A percentile compares a stretch with the other conserved stretches of the same genome.
phyloP scores from a whole-genome alignment of 2,329 filamentous ascomycete species.

The Alternaria sp. region DNA sequence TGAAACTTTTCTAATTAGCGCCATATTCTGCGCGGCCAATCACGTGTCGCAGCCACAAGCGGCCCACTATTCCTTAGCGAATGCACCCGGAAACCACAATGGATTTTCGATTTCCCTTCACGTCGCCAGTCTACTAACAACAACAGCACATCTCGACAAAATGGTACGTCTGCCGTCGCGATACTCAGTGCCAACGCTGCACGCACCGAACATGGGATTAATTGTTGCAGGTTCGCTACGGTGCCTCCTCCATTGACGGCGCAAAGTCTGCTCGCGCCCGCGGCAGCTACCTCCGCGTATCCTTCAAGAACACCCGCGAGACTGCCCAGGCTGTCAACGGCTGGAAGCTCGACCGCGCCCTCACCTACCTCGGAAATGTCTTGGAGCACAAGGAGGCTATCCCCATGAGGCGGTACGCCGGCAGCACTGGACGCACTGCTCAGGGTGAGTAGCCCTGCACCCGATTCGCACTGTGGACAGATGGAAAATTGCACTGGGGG shows the following conservation, averaged over 20 bases:
- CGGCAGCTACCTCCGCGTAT: slow-evolving; percentile 98
- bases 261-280: slow-evolving; percentile 87
- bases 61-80: slow-evolving; percentile 31
- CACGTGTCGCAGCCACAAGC: slow-evolving; percentile 6
- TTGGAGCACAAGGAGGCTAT: slow-evolving; percentile 96
- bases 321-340: slow-evolving; percentile 99
- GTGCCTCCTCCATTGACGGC: slow-evolving; percentile 48
- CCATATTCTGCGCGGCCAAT: slow-evolving; percentile 8
- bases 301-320: slow-evolving; percentile 99
- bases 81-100: slow-evolving; percentile 37
- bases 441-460: slow-evolving; percentile 78
- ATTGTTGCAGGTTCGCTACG: slow-evolving; percentile 50
- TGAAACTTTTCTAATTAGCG: slow-evolving; percentile 21
- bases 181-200: slow-evolving; percentile 8
- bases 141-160: slow-evolving; percentile 51
- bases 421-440: slow-evolving; percentile 91
- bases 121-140: slow-evolving; percentile 40
- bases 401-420: slow-evolving; percentile 97
- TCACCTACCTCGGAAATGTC: slow-evolving; percentile 98
- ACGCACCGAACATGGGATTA: slow-evolving; percentile 32
- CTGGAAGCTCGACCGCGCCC: slow-evolving; percentile 95
- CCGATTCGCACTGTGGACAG: slow-evolving; percentile 6
- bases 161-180: slow-evolving; percentile 49
- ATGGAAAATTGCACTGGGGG: slow-evolving; percentile 3
- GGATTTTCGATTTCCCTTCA: slow-evolving; percentile 25